Evolutionary conservation across 2,329 filamentous ascomycete genomes (phyloP).

Genomic region (Periglandula ipomoeae): DNA sequence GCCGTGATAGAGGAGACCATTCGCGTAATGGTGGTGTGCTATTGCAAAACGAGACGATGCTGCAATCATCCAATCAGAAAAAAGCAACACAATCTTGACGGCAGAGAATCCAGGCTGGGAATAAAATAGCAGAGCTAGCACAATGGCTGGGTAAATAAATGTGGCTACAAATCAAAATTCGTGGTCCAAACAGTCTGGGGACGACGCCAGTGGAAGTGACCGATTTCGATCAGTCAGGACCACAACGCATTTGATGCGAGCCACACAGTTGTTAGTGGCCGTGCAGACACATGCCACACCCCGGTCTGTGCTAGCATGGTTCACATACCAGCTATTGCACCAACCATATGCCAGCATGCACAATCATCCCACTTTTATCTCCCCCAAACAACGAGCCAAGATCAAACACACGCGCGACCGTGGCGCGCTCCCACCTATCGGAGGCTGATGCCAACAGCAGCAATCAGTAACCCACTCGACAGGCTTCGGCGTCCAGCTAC

Average conservation of each 20-base stretch:
- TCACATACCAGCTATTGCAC: not conserved
- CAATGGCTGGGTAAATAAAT: too few relatives aligned
- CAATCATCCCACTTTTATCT: conserved; percentile 5
- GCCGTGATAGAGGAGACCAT: too few relatives aligned
- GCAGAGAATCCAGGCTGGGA: too few relatives aligned
- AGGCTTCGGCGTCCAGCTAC: conserved; percentile 48
- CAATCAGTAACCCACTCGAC: conserved; percentile 50
- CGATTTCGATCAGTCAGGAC: too few relatives aligned
- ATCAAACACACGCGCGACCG: conserved; percentile 11
- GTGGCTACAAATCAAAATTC: too few relatives aligned
- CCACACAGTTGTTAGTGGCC: not conserved
- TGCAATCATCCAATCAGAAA: not conserved
- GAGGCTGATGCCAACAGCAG: conserved; percentile 14
- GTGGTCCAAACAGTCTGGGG: too few relatives aligned
- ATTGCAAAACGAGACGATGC: too few relatives aligned
- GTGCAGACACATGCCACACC: not conserved
- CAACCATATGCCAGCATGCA: not conserved
- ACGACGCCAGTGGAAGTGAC: too few relatives aligned
- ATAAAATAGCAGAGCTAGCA: too few relatives aligned
- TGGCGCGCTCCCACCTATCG: conserved; percentile 8
- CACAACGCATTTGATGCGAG: too few relatives aligned
- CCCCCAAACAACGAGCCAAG: not conserved
- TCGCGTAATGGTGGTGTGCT: too few relatives aligned
- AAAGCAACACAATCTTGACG: not conserved
- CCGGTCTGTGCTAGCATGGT: not conserved